Conservation (phyloP, 257 asterid genomes). For the Solanum rostratum region DNA sequence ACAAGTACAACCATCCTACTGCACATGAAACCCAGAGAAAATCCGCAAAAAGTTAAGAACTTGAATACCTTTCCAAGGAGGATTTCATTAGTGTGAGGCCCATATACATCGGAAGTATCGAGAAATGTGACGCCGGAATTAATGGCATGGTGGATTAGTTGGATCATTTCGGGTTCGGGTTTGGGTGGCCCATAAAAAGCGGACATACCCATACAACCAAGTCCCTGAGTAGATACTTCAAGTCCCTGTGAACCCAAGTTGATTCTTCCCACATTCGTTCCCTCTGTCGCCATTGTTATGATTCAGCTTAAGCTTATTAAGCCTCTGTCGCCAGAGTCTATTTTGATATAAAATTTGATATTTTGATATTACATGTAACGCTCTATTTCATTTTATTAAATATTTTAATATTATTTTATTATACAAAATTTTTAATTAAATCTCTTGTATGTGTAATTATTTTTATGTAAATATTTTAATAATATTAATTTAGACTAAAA, state of each 20-base stretch:
- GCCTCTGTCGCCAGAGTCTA: neutral
- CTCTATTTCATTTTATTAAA: too few species aligned
- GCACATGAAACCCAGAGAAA: neutral
- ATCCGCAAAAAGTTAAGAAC: neutral
- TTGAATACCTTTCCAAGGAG: slow-evolving; percentile 23
- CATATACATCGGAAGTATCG: slow-evolving; percentile 30
- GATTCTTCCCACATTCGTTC: slow-evolving; percentile 11
- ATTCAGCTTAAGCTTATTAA: too few species aligned
- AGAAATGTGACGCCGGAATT: slow-evolving; percentile 23
- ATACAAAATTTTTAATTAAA: too few species aligned
- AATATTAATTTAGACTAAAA: too few species aligned
- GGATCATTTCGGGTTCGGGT: slow-evolving; percentile 33
- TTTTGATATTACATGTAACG: too few species aligned
- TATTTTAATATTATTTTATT: too few species aligned
- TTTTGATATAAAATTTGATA: too few species aligned
- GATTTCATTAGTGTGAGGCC: slow-evolving; percentile 31
- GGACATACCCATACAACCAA: slow-evolving; percentile 44
- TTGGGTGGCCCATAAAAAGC: slow-evolving; percentile 29
- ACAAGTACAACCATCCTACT: neutral
- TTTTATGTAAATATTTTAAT: too few species aligned
- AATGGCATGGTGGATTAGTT: slow-evolving; percentile 29
- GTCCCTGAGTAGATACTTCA: slow-evolving; percentile 25
- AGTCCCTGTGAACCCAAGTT: slow-evolving; percentile 29
- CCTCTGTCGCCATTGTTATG: neutral
- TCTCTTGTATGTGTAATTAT: too few species aligned